Evolutionary conservation across 495 filamentous ascomycete species (phyloP), one percentile per base, ranked within the genome.

Genomic region (Aspergillus campestris): DNA sequence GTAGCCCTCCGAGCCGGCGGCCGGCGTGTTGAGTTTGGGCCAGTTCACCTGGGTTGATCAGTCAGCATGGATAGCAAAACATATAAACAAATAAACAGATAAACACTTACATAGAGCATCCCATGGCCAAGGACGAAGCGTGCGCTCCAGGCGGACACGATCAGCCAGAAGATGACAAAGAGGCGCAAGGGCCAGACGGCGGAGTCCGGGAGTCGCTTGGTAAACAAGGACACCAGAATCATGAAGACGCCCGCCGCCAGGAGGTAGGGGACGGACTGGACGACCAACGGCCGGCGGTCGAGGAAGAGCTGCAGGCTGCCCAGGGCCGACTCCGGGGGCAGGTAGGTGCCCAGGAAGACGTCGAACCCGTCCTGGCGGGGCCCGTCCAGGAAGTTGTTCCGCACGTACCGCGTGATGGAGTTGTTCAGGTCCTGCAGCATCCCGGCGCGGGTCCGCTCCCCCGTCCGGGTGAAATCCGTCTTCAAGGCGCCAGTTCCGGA

Each of bases 401-500:
- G 73, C 29, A 89, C 71, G 66, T 95, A 98, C 45, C 92, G 76
- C 4, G 82, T 89, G 34, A 86, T 70, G 2, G 88, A 91, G 41
- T 95, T 89, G 44, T 76, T 83, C 31, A 84, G 61, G 63, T 98
- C 92, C 57, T 87, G 85, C 27, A 94, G 52, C 46, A 82, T 82
- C 34, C 92, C 92, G 3, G 77, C 81, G 31, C 78, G 86, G 8
- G 91, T 97, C 12, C 92, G 80, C 55, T 86, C 77, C 38, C 94
- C 94, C 8, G 83, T 86, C 8, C 92, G 81, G 3, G 92, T 98
- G 48, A 95, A 86, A 60, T 97, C 92, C 1, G 92, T 97, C 68
- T 97, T 97, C 65, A 96, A 72, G 29, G 92, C 92, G 6, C 92
- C 92, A 5, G 92, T 96, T 34, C 92, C 92, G 8, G 91, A 89